phyloP scores from a whole-genome alignment of 768 basidiomycete genomes.

The Piloderma croceum region DNA sequence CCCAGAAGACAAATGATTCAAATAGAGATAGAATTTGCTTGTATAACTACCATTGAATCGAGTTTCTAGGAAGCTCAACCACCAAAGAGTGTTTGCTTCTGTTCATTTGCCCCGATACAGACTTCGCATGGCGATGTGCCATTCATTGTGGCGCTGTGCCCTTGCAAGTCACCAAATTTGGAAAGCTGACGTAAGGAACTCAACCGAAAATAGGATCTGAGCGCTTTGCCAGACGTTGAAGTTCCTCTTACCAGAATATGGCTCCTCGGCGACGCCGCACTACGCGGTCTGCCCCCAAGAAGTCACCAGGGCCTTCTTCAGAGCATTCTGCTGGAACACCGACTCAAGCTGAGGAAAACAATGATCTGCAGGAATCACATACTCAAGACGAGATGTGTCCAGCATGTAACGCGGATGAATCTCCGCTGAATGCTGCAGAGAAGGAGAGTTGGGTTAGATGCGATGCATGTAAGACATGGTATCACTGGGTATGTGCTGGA shows the following conservation, averaged over 20 bases:
- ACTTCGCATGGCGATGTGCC: too few relatives aligned
- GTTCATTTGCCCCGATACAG: too few relatives aligned
- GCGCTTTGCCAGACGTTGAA: too few relatives aligned
- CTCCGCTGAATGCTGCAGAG: conserved; percentile 33
- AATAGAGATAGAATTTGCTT: too few relatives aligned
- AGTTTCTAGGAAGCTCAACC: too few relatives aligned
- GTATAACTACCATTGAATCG: too few relatives aligned
- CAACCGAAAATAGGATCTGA: too few relatives aligned
- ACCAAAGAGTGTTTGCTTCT: too few relatives aligned
- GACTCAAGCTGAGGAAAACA: conserved; percentile 18
- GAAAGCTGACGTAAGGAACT: too few relatives aligned
- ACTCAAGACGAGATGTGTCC: conserved; percentile 36
- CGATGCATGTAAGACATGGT: conserved; percentile 78
- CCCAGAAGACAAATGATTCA: too few relatives aligned
- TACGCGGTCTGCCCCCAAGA: conserved; percentile 32
- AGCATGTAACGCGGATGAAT: conserved; percentile 39
- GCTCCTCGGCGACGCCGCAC: conserved; percentile 40
- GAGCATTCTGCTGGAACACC: conserved; percentile 25
- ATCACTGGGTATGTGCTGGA: conserved; percentile 77
- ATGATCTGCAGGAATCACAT: conserved; percentile 3
- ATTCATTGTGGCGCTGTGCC: too few relatives aligned
- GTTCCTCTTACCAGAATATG: conserved; percentile 37
- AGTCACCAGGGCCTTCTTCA: conserved; percentile 30
- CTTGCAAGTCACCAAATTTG: too few relatives aligned
- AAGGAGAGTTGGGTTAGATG: conserved; percentile 82